phyloP scores from a whole-genome alignment of 2,329 filamentous ascomycete species.

The Talaromyces amestolkiae region DNA sequence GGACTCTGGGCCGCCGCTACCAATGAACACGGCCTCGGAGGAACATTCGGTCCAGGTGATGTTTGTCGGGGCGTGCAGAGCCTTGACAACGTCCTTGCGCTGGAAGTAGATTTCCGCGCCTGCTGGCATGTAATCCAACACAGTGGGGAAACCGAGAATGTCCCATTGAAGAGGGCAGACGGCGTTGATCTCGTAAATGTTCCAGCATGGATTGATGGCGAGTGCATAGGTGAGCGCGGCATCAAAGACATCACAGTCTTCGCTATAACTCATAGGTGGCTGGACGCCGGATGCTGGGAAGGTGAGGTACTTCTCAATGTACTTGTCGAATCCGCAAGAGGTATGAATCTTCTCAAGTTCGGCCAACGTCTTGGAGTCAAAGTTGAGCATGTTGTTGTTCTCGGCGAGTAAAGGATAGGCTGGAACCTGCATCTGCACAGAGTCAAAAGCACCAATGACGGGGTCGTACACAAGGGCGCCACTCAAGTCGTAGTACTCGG shows the following conservation, averaged over 20 bases:
- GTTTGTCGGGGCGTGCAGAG: slow-evolving; percentile 58
- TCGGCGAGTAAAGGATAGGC: slow-evolving; percentile 44
- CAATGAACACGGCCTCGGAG: slow-evolving; percentile 44
- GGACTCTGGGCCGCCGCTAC: slow-evolving; percentile 32
- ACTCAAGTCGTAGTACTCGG: slow-evolving; percentile 63
- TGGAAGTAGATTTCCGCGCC: slow-evolving; percentile 68
- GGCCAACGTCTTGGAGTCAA: slow-evolving; percentile 45
- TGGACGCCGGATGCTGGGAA: slow-evolving; percentile 47
- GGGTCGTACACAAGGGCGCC: slow-evolving; percentile 70
- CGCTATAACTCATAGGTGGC: slow-evolving; percentile 51
- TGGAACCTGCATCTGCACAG: slow-evolving; percentile 34
- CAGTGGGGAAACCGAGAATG: slow-evolving; percentile 62
- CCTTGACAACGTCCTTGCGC: slow-evolving; percentile 65
- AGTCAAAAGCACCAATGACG: slow-evolving; percentile 46
- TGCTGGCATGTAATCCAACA: slow-evolving; percentile 56
- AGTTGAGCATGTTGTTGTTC: slow-evolving; percentile 45
- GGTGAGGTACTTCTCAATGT: slow-evolving; percentile 52
- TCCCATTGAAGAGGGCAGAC: slow-evolving; percentile 71
- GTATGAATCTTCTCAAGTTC: slow-evolving; percentile 42
- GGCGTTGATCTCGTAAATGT: slow-evolving; percentile 70
- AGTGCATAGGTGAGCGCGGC: slow-evolving; percentile 55
- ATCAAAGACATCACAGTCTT: slow-evolving; percentile 58
- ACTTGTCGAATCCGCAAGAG: slow-evolving; percentile 48
- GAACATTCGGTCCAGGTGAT: slow-evolving; percentile 37
- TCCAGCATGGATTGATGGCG: slow-evolving; percentile 72